These are phyloP conservation scores for Musa acuminata DNA, from an alignment of 176 grass and related monocot genomes.

Conservation along the genomic window DNA sequence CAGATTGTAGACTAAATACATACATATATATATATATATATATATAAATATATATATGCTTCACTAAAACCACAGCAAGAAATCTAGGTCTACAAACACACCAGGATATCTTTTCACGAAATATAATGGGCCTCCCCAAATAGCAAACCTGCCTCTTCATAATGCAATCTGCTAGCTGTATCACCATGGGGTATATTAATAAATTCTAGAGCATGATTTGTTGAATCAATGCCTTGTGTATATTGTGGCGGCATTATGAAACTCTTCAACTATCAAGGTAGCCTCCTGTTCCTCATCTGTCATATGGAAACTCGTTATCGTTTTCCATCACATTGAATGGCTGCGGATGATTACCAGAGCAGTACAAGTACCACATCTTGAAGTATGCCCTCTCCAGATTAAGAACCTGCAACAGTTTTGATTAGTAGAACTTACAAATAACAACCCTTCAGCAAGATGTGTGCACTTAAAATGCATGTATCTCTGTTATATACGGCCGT, in stretches of 20 bases:
- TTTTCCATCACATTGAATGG: conserved; percentile 73
- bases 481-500: neutral
- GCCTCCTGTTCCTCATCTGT: conserved; percentile 18
- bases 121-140: neutral
- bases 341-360: conserved; percentile 36
- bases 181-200: neutral
- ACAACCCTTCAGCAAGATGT: neutral
- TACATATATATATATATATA: too few species aligned
- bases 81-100: neutral
- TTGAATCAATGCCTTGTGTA: neutral
- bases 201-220: neutral
- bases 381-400: conserved; percentile 82
- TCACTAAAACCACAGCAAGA: neutral
- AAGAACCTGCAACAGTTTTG: conserved; percentile 36
- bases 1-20: neutral
- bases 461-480: neutral
- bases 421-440: neutral
- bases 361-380: conserved; percentile 84
- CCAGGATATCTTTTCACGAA: neutral
- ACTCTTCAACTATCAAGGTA: neutral
- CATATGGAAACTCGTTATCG: conserved; percentile 40
- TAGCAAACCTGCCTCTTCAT: neutral
- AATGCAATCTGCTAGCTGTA: neutral
- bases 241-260: neutral
- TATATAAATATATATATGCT: too few species aligned